Evolutionary conservation across 805 yeast genomes (phyloP), one percentile per base, ranked within the genome.

Genomic region (Yamadazyma phyllophila): DNA sequence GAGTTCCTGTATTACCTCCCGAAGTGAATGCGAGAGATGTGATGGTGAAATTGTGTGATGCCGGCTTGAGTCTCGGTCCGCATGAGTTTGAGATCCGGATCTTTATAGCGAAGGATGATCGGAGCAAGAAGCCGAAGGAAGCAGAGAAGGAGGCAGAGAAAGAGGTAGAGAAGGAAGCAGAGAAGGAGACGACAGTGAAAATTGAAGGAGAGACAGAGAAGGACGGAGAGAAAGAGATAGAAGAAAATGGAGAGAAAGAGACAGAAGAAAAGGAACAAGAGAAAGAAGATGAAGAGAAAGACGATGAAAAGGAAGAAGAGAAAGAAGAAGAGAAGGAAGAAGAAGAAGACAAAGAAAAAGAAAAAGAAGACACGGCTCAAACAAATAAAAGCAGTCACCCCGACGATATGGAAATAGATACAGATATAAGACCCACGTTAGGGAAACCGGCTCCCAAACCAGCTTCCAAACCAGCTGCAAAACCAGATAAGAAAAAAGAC

Each of bases 21-120:
- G 75, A 70, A 11, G 66, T 67, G 4, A 80, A 78, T 58, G 84
- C 87, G 4, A 71, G 95, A 55, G 97, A 92, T 52, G 82, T 82
- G 45, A 90, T 91, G 96, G 84, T 89, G 48, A 90, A 89, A 60
- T 68, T 94, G 46, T 81, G 92, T 54, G 97, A 91, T 54, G 81
- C 91, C 49, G 66, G 70, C 1, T 65, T 90, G 66, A 70, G 73
- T 9, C 73, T 85, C 16, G 98, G 97, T 0, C 96, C 97, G 0
- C 99, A 92, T 64, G 64, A 70, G 0, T 88, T 88, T 65, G 88
- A 83, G 33, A 76, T 85, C 1, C 70, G 95, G 49, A 63, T 94
- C 27, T 94, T 87, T 64, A 83, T 89, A n/a, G 78, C 89, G 43
- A 87, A 88, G 56, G 96, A 90, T 56, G 96, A 88, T 33, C 78